Conservation (phyloP, 108 stramenopile species). For the Chaetoceros muelleri region DNA sequence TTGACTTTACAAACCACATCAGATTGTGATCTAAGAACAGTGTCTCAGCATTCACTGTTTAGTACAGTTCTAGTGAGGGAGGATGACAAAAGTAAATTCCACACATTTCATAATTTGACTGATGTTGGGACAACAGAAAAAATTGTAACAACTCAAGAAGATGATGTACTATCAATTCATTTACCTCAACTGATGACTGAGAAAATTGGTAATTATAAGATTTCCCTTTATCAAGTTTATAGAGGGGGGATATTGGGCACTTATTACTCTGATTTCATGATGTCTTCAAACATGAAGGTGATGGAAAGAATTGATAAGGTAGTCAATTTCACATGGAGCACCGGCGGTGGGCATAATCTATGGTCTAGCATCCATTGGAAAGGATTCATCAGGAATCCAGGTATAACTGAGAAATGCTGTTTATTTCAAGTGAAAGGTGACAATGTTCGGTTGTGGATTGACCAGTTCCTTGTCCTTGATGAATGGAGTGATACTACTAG, state of each 20-base stretch:
- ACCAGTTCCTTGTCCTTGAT: conserved; percentile 25
- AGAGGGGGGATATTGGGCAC: conserved; percentile 27
- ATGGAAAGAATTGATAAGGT: conserved; percentile 20
- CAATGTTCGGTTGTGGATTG: conserved; percentile 30
- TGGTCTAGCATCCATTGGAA: conserved; percentile 30
- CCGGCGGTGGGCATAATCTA: too few relatives aligned
- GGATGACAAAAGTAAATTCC: too few relatives aligned
- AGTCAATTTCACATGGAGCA: conserved; percentile 31
- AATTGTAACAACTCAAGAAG: too few relatives aligned
- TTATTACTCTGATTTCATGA: conserved; percentile 26
- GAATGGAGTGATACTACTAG: conserved; percentile 12
- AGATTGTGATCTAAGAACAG: too few relatives aligned
- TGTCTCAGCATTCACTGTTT: too few relatives aligned
- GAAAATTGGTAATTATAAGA: too few relatives aligned
- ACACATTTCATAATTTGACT: too few relatives aligned
- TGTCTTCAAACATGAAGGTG: conserved; percentile 12
- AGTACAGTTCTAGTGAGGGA: too few relatives aligned
- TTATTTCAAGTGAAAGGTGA: conserved; percentile 30
- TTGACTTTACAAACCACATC: too few relatives aligned
- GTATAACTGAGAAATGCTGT: conserved; percentile 15
- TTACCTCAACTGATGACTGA: too few relatives aligned
- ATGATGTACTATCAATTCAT: too few relatives aligned
- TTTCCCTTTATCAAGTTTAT: conserved; percentile 18
- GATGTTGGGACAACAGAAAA: too few relatives aligned
- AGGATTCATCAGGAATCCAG: conserved; percentile 14